Conservation (phyloP, 2,329 filamentous ascomycete species). For the Fusarium nelsonii region DNA sequence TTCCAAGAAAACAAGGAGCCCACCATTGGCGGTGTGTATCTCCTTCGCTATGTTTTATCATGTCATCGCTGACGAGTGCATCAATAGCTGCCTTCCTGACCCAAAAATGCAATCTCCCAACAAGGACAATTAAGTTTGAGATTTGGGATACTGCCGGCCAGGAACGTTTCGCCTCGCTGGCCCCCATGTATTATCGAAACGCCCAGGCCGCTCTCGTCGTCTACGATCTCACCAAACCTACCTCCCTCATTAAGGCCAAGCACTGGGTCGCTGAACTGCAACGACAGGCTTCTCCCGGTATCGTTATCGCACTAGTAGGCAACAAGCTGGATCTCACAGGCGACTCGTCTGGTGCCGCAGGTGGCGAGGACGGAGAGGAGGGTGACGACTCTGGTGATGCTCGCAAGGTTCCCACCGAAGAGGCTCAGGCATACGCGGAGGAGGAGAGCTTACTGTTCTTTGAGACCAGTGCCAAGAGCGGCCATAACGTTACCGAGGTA, state of each 20-base stretch:
- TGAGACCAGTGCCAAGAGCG: slow-evolving; percentile 97
- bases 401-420: slow-evolving; percentile 88
- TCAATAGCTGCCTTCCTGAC: slow-evolving; percentile 90
- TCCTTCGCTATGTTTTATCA: background rate
- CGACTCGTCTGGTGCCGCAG: slow-evolving; percentile 59
- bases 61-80: slow-evolving; percentile 29
- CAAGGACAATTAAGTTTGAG: slow-evolving; percentile 90
- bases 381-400: slow-evolving; percentile 77
- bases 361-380: slow-evolving; percentile 65
- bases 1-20: slow-evolving; percentile 99
- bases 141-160: slow-evolving; percentile 99
- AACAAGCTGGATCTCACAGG: slow-evolving; percentile 94
- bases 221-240: slow-evolving; percentile 97
- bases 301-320: slow-evolving; percentile 95
- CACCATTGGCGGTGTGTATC: slow-evolving; percentile 88
- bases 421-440: slow-evolving; percentile 93
- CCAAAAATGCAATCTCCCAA: slow-evolving; percentile 97
- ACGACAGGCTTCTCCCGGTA: slow-evolving; percentile 93
- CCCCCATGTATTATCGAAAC: slow-evolving; percentile 99
- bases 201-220: slow-evolving; percentile 97
- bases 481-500: slow-evolving; percentile 92
- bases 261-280: slow-evolving; percentile 99
- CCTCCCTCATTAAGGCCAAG: slow-evolving; percentile 94
- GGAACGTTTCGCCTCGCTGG: slow-evolving; percentile 95
- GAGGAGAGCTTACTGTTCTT: slow-evolving; percentile 96